Evolutionary conservation across 805 yeast species (phyloP).

Genomic region (Metschnikowia kofuensis): DNA sequence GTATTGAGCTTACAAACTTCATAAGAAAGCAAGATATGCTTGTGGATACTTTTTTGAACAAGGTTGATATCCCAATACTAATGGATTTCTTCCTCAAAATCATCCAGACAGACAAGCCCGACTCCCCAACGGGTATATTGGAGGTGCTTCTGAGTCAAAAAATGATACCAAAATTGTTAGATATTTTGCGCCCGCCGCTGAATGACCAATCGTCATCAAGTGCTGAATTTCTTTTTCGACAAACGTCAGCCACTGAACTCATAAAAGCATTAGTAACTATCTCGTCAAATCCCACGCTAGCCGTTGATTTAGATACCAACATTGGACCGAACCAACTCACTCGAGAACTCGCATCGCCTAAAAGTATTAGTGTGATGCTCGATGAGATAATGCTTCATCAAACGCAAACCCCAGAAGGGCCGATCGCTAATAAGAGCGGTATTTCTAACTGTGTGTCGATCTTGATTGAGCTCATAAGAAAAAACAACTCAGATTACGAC

Average conservation of each 20-base stretch:
- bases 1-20: constrained; percentile 64
- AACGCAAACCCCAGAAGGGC: background rate
- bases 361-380: constrained; percentile 64
- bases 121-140: constrained; percentile 82
- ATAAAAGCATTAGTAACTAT: constrained; percentile 90
- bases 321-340: constrained; percentile 96
- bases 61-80: constrained; percentile 88
- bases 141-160: constrained; percentile 70
- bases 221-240: constrained; percentile 47
- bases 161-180: constrained; percentile 69
- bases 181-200: constrained; percentile 57
- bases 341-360: constrained; percentile 79
- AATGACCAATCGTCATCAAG: constrained; percentile 22
- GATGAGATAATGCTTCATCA: constrained; percentile 61
- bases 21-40: constrained; percentile 64
- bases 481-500: constrained; percentile 95
- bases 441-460: constrained; percentile 93
- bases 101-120: constrained; percentile 90
- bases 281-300: constrained; percentile 72
- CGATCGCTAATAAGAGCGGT: constrained; percentile 68
- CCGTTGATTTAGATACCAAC: constrained; percentile 82
- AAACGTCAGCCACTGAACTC: constrained; percentile 94
- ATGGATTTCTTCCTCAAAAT: constrained; percentile 91
- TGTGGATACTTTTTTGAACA: constrained; percentile 77
- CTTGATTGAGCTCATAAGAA: constrained; percentile 88